Evolutionary conservation across 1,284 basidiomycete species (phyloP), one percentile per base, ranked within the genome.

Genomic region (Puccinia triticina): DNA sequence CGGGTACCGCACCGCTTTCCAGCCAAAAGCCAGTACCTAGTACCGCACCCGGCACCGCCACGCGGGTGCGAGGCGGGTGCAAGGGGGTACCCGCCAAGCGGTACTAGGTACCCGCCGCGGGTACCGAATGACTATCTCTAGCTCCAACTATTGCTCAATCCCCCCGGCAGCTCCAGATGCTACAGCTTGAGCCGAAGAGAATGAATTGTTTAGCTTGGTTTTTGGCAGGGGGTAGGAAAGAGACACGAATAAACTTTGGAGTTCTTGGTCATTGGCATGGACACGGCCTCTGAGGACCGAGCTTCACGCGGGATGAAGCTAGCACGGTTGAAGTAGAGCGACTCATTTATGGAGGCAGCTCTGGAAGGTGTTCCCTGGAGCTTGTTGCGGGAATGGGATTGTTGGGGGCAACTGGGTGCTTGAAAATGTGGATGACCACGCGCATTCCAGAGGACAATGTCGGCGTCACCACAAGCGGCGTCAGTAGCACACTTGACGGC

Each of bases 401-500:
- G 67, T 81, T 73, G 21, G n/a, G 43, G 23, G 29, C 72, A n/a
- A 81, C 59, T 29, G 83, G 84, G 21, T 82, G 91, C 93, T 96
- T 91, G 83, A 85, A 85, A 84, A 85, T 90, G 89, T 92, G 93
- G 90, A 98, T 96, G 87, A 95, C 89, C 67, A 91, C 92, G 90
- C 96, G 95, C 93, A 97, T 95, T 79, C 90, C 92, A 87, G 84
- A 97, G 89, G 86, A 97, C 95, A 87, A 97, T 96, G 89, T 96
- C 94, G 86, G 94, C 94, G 83, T 94, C 95, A 89, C 94, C 94
- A 89, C 95, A 94, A 85, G 94, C 94, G 86, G 94, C 94, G 87
- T 96, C 94, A 82, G 94, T 96, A 84, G 95, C 94, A 91, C 94
- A 94, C 88, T 97, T 94, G 88, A 97, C 95, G 86, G 95, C 95